These are phyloP conservation scores for Schizosaccharomyces pombe DNA, from an alignment of 805 yeast species.

Conservation along the genomic window DNA sequence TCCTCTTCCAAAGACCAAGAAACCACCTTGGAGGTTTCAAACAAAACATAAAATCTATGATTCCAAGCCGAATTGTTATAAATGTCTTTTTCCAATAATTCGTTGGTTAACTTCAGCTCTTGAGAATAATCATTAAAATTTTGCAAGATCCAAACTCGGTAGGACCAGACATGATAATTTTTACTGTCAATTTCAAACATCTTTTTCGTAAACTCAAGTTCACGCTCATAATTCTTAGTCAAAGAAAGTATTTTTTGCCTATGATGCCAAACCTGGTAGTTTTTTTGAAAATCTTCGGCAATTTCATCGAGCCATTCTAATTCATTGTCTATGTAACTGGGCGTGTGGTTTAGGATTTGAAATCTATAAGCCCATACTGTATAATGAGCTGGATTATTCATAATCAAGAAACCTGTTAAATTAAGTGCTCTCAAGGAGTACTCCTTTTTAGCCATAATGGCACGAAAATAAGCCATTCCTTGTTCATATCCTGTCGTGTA, in stretches of 20 bases:
- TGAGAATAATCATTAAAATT: conserved; percentile 26
- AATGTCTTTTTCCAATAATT: conserved; percentile 34
- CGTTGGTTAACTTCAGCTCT: conserved; percentile 31
- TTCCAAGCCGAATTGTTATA: conserved; percentile 88
- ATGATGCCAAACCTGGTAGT: conserved; percentile 89
- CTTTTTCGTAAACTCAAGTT: conserved; percentile 36
- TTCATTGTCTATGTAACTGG: conserved; percentile 26
- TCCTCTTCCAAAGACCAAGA: conserved; percentile 4
- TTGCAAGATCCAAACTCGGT: conserved; percentile 59
- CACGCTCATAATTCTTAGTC: conserved; percentile 22
- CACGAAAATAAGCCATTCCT: conserved; percentile 38
- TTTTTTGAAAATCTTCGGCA: conserved; percentile 59
- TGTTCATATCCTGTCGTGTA: conserved; percentile 48
- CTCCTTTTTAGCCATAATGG: conserved; percentile 36
- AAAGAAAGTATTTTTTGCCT: conserved; percentile 24
- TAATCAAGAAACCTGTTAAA: conserved; percentile 40
- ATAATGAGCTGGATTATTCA: conserved; percentile 66
- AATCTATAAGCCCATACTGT: conserved; percentile 47
- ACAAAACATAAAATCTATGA: conserved; percentile 43
- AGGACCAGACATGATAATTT: conserved; percentile 93
- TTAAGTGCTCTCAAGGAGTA: conserved; percentile 46
- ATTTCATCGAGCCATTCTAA: conserved; percentile 58
- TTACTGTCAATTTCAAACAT: conserved; percentile 64
- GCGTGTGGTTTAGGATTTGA: conserved; percentile 13
- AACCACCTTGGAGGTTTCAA: background rate